phyloP scores from a whole-genome alignment of 1,284 basidiomycete species.

The Agaricales sp. region DNA sequence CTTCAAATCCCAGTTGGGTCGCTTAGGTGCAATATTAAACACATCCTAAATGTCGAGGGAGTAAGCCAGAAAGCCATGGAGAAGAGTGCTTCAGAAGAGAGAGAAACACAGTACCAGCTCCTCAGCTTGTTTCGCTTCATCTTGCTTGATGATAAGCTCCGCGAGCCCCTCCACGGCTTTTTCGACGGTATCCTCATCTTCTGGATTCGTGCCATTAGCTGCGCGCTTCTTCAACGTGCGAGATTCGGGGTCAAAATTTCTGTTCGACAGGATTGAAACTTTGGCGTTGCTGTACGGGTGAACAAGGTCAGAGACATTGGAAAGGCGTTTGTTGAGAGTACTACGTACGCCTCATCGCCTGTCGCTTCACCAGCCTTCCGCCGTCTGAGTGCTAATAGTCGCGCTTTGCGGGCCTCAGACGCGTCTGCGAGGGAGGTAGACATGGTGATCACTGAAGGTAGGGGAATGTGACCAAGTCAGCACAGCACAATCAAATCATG shows the following conservation, averaged over 20 bases:
- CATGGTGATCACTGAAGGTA: too few relatives aligned
- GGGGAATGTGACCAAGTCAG: too few relatives aligned
- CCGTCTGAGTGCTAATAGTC: constrained; percentile 73
- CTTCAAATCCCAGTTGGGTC: constrained; percentile 96
- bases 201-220: constrained; percentile 35
- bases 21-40: constrained; percentile 94
- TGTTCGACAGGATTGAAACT: constrained; percentile 53
- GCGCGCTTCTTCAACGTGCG: constrained; percentile 63
- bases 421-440: constrained; percentile 65
- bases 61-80: constrained; percentile 5
- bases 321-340: constrained; percentile 1
- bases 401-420: constrained; percentile 78
- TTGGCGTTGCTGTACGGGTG: not conserved
- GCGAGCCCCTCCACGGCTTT: constrained; percentile 77
- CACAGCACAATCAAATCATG: too few relatives aligned
- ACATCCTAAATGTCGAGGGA: constrained; percentile 55
- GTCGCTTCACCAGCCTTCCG: constrained; percentile 57
- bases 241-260: constrained; percentile 83
- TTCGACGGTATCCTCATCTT: constrained; percentile 81
- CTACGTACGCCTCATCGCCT: constrained; percentile 26
- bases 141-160: constrained; percentile 75
- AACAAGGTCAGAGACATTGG: not conserved
- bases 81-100: constrained; percentile 2
- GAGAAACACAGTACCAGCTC: constrained; percentile 62
- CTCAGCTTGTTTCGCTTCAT: constrained; percentile 74